These are phyloP conservation scores for Leccinum sublutescens DNA, from an alignment of 768 basidiomycete genomes.

Conservation along the genomic window DNA sequence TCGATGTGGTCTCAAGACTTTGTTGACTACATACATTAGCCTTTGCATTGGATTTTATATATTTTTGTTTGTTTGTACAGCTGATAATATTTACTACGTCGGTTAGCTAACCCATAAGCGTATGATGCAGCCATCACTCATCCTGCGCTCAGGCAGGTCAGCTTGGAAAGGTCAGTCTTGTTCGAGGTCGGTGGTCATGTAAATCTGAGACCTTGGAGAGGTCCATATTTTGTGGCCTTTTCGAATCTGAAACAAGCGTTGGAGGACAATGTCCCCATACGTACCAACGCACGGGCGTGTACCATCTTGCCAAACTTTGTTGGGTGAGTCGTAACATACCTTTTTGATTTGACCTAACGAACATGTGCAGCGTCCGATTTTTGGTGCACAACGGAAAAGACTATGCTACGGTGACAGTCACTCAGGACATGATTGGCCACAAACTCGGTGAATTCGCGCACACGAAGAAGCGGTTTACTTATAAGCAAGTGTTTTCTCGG, in stretches of 20 bases:
- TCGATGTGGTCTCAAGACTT: too few relatives aligned
- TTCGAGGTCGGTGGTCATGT: background rate
- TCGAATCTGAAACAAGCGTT: conserved; percentile 82
- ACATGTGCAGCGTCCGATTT: conserved; percentile 65
- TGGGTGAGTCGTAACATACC: conserved; percentile 56
- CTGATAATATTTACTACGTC: background rate
- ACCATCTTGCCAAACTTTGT: conserved; percentile 96
- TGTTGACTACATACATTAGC: too few relatives aligned
- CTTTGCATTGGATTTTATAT: background rate
- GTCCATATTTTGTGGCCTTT: conserved; percentile 93
- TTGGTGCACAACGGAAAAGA: conserved; percentile 94
- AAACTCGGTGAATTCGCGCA: conserved; percentile 94
- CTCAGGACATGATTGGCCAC: conserved; percentile 98
- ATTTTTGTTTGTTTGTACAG: background rate
- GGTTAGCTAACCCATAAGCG: background rate
- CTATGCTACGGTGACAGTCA: conserved; percentile 81
- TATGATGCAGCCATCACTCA: conserved; percentile 61
- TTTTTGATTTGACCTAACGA: background rate
- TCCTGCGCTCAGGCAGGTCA: conserved; percentile 66
- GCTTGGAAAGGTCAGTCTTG: conserved; percentile 72
- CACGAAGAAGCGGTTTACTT: conserved; percentile 84
- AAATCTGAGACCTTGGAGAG: conserved; percentile 38
- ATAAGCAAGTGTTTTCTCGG: conserved; percentile 58
- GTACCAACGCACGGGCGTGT: conserved; percentile 84
- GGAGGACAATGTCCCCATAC: conserved; percentile 79